Percentiles rank a stretch among this genome's conserved stretches.
Evolutionary conservation across 140 eudicot species (phyloP).

Genomic region (Senecio squalidus): DNA sequence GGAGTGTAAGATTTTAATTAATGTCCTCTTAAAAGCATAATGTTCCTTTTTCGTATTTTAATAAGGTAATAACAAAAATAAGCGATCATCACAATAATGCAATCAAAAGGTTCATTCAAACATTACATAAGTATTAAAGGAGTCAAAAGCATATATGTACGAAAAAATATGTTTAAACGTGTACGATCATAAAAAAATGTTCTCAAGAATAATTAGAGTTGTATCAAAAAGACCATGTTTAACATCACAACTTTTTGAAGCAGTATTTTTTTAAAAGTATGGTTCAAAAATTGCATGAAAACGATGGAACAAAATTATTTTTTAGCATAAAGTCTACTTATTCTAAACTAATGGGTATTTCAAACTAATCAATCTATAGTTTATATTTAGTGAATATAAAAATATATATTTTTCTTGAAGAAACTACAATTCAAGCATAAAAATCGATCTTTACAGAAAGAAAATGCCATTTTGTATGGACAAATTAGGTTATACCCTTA

Average conservation of each 20-base stretch:
- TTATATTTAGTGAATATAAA: too few relatives aligned
- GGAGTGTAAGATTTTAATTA: too few relatives aligned
- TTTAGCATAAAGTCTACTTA: slow-evolving; percentile 12
- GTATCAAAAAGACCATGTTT: slow-evolving; percentile 6
- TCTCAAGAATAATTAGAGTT: slow-evolving; percentile 10
- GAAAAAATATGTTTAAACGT: slow-evolving; percentile 4
- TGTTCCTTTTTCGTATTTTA: neutral
- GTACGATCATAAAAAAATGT: slow-evolving; percentile 12
- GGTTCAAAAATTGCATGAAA: slow-evolving; percentile 15
- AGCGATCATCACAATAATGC: neutral
- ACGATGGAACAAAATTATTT: slow-evolving; percentile 5
- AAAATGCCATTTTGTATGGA: slow-evolving; percentile 23
- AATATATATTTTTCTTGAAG: neutral
- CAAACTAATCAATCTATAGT: slow-evolving; percentile 3
- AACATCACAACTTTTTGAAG: slow-evolving; percentile 13
- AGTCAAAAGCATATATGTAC: slow-evolving; percentile 11
- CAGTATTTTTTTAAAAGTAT: neutral
- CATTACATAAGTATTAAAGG: slow-evolving; percentile 9
- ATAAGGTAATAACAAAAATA: neutral
- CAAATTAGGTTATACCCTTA: slow-evolving; percentile 14
- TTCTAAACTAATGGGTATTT: slow-evolving; percentile 20
- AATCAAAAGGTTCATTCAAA: neutral
- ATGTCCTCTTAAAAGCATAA: too few relatives aligned
- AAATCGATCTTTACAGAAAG: slow-evolving; percentile 2
- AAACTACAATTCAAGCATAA: neutral